Percentiles rank a stretch among this genome's conserved stretches.
phyloP scores from a whole-genome alignment of 768 basidiomycete genomes.

The Lactarius hatsudake region DNA sequence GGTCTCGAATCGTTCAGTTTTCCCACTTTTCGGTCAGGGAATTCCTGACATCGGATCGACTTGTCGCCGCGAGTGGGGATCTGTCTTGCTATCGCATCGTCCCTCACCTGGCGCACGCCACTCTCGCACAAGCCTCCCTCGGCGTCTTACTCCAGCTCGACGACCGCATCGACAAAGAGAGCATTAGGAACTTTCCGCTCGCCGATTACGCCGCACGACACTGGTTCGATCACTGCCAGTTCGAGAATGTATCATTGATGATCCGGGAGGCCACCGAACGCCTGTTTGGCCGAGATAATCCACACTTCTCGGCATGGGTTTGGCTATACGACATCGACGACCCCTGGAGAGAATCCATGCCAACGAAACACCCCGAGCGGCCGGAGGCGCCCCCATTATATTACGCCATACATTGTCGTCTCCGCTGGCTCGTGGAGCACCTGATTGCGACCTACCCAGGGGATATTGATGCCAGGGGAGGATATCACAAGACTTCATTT shows the following conservation, averaged over 20 bases:
- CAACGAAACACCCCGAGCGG: neutral
- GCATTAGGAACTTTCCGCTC: neutral
- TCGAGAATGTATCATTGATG: neutral
- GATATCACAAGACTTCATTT: neutral
- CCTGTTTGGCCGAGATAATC: neutral
- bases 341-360: neutral
- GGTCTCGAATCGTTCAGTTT: conserved; percentile 3
- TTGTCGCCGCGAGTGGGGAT: neutral
- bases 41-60: conserved; percentile 8
- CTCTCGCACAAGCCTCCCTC: neutral
- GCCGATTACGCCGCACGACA: neutral
- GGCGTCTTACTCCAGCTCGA: neutral
- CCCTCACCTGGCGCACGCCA: neutral
- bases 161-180: neutral
- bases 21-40: conserved; percentile 15
- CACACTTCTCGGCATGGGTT: neutral
- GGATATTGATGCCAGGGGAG: neutral
- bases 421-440: neutral
- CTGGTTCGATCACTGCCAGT: neutral
- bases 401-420: neutral
- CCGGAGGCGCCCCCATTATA: neutral
- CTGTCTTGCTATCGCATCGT: conserved; percentile 2
- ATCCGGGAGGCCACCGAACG: neutral
- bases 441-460: neutral
- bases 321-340: conserved; percentile 6